Evolutionary conservation across 2,329 filamentous ascomycete species (phyloP).

Genomic region (Coleophoma crateriformis): DNA sequence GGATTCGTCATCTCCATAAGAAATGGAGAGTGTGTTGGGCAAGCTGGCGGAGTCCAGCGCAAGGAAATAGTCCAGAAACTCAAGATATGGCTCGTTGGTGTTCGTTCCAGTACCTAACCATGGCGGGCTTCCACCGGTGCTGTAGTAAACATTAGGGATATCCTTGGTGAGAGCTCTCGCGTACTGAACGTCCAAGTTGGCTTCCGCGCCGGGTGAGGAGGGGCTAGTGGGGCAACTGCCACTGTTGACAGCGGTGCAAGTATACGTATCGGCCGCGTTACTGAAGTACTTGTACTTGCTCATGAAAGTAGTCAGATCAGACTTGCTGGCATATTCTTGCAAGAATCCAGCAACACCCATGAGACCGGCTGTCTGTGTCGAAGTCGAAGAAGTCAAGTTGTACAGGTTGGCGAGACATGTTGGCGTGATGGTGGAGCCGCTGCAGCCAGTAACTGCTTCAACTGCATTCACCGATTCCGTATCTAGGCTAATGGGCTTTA

Average conservation of each 20-base stretch:
- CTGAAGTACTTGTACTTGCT: slow-evolving; percentile 15
- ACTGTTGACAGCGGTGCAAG: slow-evolving; percentile 19
- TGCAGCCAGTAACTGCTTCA: slow-evolving; percentile 20
- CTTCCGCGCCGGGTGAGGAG: slow-evolving; percentile 33
- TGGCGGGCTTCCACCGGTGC: slow-evolving; percentile 49
- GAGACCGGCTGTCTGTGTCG: slow-evolving; percentile 12
- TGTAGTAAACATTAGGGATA: slow-evolving; percentile 48
- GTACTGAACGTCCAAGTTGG: slow-evolving; percentile 54
- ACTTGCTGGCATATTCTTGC: slow-evolving; percentile 18
- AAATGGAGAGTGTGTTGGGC: slow-evolving; percentile 53
- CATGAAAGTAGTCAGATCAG: slow-evolving; percentile 22
- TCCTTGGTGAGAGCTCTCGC: slow-evolving; percentile 49
- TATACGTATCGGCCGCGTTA: slow-evolving; percentile 27
- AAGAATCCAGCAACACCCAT: slow-evolving; percentile 24
- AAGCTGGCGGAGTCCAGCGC: slow-evolving; percentile 42
- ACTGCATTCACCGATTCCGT: slow-evolving; percentile 4
- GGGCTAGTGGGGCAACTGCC: slow-evolving; percentile 26
- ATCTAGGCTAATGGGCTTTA: slow-evolving; percentile 1
- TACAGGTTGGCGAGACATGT: slow-evolving; percentile 24
- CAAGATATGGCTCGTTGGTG: slow-evolving; percentile 64
- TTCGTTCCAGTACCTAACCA: slow-evolving; percentile 41
- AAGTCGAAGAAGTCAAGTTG: slow-evolving; percentile 13
- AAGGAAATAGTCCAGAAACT: slow-evolving; percentile 55
- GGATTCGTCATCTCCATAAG: slow-evolving; percentile 48
- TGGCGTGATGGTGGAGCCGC: slow-evolving; percentile 18